phyloP scores from a whole-genome alignment of 75 land plant genomes.

The Ceratopteris richardii region DNA sequence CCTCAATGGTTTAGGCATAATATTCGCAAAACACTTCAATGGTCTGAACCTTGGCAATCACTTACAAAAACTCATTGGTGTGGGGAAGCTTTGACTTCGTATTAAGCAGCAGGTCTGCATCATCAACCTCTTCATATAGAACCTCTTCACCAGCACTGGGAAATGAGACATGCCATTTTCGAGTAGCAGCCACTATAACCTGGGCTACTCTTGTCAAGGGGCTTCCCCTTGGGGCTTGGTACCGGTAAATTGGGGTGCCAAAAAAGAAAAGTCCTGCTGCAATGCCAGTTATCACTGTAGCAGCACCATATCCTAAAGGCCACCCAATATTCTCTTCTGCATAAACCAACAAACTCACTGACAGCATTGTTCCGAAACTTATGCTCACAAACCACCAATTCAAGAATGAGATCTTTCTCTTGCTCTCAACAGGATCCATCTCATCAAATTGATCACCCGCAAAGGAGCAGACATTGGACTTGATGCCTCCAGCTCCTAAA shows the following conservation, averaged over 20 bases:
- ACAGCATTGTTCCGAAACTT: conserved; percentile 69
- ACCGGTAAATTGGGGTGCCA: conserved; percentile 77
- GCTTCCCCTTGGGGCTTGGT: conserved; percentile 70
- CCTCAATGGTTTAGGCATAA: not conserved
- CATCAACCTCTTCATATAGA: conserved; percentile 45
- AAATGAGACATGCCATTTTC: conserved; percentile 54
- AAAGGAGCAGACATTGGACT: conserved; percentile 85
- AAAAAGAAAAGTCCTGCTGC: conserved; percentile 54
- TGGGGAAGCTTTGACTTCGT: conserved; percentile 14
- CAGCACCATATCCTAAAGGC: conserved; percentile 72
- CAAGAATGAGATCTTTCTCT: conserved; percentile 76
- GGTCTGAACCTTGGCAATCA: not conserved
- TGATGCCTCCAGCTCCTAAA: conserved; percentile 89
- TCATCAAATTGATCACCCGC: conserved; percentile 97
- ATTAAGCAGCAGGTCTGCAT: not conserved
- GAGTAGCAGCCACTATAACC: conserved; percentile 65
- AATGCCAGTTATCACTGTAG: conserved; percentile 61
- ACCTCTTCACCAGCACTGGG: conserved; percentile 31
- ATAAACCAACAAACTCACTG: conserved; percentile 80
- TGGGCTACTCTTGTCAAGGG: conserved; percentile 80
- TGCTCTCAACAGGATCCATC: conserved; percentile 52
- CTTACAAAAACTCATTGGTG: conserved; percentile 28
- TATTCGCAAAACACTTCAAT: not conserved
- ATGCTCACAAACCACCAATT: conserved; percentile 62
- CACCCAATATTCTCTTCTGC: conserved; percentile 70